Conservation (phyloP, 257 asterid species). For the Solanum ossicruentum region DNA sequence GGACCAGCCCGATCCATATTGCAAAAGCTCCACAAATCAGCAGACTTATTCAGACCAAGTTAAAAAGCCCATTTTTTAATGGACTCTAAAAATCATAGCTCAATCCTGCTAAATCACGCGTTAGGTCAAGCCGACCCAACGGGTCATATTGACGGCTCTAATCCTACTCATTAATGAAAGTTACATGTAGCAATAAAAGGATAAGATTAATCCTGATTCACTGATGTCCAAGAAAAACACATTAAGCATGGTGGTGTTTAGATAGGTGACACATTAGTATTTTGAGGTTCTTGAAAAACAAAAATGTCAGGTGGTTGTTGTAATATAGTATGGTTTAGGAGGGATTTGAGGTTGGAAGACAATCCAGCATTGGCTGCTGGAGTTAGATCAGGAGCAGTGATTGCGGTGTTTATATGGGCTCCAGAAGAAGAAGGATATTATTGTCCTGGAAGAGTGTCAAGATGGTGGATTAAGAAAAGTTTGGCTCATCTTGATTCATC, state of each 20-base stretch:
- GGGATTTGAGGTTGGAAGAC: constrained; percentile 90
- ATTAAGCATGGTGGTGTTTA: constrained; percentile 4
- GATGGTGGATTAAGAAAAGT: constrained; percentile 95
- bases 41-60: no score
- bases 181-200: constrained; percentile 5
- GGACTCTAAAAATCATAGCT: no score
- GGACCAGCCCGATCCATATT: no score
- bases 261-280: not conserved
- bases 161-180: not conserved
- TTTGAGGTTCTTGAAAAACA: not conserved
- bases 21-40: no score
- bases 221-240: constrained; percentile 4
- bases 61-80: no score
- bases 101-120: no score
- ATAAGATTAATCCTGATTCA: constrained; percentile 1
- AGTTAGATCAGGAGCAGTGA: constrained; percentile 65
- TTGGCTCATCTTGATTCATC: constrained; percentile 69
- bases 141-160: no score
- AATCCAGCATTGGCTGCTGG: constrained; percentile 86
- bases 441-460: constrained; percentile 81
- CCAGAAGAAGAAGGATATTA: constrained; percentile 92
- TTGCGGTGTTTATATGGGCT: constrained; percentile 78
- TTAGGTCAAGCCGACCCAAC: no score
- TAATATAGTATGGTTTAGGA: constrained; percentile 90
- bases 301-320: constrained; percentile 56